Base-by-base conservation (phyloP, 192 early-diverging fungal genomes). In the Cetraspora pellucida region DNA sequence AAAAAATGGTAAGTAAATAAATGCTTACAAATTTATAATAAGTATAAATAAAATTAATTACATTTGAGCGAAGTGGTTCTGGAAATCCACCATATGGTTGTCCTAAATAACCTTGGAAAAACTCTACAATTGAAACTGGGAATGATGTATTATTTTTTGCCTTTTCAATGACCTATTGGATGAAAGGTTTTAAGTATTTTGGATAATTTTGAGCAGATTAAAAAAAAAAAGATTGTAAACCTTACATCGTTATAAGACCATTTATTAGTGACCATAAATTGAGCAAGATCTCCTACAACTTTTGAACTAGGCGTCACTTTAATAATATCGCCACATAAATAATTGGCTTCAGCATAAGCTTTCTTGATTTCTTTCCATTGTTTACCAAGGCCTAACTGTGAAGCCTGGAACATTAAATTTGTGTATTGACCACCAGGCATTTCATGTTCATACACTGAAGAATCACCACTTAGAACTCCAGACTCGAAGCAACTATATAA, bases 361-460 rank as follows among this genome's bases (percentile, higher is more conserved):
- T 85, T 85, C 86, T 97, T 97, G 78, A 98, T 93, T 77, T 94
- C 93, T 78, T 94, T 91, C 97, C 97, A 98, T 75, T 91, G 90
- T 43, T 93, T 89, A 61, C 97, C 97, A 16, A 98, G 87, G 10
- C 97, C 97, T 19, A 97, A 87, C 78, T 95, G 94, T 81, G 96
- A 93, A 44, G 94, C 91, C 84, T 98, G 97, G 92, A 98, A 98
- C 87, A 97, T 90, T 57, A 98, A 83, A 85, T 98, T 98, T 63
- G 97, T 98, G 88, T 98, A 98, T 85, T 98, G 97, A 31, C 97
- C 93, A 74, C 96, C 95, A 63, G 95, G 95, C 97, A 98, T 97
- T 87, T 98, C 97, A 81, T 96, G 95, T 31, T 91, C 87, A 83
- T 98, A 98, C 17, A 98, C 96, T 23, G 92, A 92, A 2, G 95